phyloP scores from a whole-genome alignment of 2,329 filamentous ascomycete species.

The Paracorniculantispora psalliotae region DNA sequence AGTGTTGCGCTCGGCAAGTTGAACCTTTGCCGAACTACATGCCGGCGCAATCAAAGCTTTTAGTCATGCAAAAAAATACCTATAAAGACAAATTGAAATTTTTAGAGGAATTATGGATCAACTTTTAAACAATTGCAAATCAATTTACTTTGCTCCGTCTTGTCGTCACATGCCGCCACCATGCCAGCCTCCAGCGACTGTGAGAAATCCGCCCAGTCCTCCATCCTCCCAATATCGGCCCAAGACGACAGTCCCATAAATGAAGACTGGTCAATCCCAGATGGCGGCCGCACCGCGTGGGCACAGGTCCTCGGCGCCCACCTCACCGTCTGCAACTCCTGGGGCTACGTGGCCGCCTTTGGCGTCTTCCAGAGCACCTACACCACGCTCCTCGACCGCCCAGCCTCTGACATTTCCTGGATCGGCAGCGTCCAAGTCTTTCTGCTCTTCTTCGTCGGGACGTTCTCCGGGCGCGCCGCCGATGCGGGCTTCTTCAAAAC shows the following conservation, averaged over 20 bases:
- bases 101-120: no score
- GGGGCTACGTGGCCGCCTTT: constrained; percentile 36
- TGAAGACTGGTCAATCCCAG: constrained; percentile 18
- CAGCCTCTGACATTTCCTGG: constrained; percentile 40
- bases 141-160: no score
- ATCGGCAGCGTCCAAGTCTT: constrained; percentile 44
- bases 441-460: constrained; percentile 36
- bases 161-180: no score
- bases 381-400: constrained; percentile 24
- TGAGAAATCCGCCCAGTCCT: no score
- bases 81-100: no score
- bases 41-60: no score
- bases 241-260: not conserved
- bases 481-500: constrained; percentile 37
- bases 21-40: not conserved
- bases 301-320: constrained; percentile 33
- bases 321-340: constrained; percentile 33
- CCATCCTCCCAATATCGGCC: no score
- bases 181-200: no score
- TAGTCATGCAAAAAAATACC: no score
- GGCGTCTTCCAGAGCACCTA: constrained; percentile 38
- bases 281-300: constrained; percentile 34
- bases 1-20: not conserved
- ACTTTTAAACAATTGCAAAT: no score
- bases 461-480: constrained; percentile 36